Conservation (phyloP, 1,139 yeast species). For the Ogataea hybrid region DNA sequence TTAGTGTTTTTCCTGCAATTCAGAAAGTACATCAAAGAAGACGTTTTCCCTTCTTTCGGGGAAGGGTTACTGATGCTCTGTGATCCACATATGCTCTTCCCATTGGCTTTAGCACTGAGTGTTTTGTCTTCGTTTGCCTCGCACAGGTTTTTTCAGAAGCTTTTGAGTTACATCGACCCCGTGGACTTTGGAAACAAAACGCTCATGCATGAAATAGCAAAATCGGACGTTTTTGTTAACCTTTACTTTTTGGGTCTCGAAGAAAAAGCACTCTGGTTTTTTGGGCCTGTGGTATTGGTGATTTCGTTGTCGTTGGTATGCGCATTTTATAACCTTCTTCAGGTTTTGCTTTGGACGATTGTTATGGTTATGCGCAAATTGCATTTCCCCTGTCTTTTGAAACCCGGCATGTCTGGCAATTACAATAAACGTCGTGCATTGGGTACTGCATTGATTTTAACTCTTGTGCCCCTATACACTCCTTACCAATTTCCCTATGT, state of each 20-base stretch:
- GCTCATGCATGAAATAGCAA: constrained; percentile 35
- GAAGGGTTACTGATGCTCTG: constrained; percentile 41
- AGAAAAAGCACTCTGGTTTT: constrained; percentile 51
- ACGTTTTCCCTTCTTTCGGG: constrained; percentile 50
- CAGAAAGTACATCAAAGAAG: constrained; percentile 36
- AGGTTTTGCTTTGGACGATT: constrained; percentile 13
- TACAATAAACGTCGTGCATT: constrained; percentile 31
- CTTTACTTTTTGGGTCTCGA: constrained; percentile 65
- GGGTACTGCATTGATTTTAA: constrained; percentile 38
- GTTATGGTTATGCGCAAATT: constrained; percentile 5
- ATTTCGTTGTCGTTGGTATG: constrained; percentile 51
- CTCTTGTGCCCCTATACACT: constrained; percentile 54
- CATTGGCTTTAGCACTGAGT: constrained; percentile 25
- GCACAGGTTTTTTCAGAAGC: constrained; percentile 26
- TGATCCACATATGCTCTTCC: constrained; percentile 28
- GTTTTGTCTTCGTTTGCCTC: constrained; percentile 40
- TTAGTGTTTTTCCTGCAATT: constrained; percentile 48
- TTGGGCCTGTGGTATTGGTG: constrained; percentile 57
- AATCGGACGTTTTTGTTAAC: constrained; percentile 33
- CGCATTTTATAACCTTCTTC: constrained; percentile 31
- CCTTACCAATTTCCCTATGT: constrained; percentile 81
- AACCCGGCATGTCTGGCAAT: constrained; percentile 5
- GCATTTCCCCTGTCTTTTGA: constrained; percentile 6
- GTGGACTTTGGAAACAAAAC: constrained; percentile 35
- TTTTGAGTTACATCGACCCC: constrained; percentile 53